A percentile compares a stretch with the other conserved stretches of the same genome.
phyloP scores from a whole-genome alignment of 2,329 filamentous ascomycete species.

The Alternaria novae-zelandiae region DNA sequence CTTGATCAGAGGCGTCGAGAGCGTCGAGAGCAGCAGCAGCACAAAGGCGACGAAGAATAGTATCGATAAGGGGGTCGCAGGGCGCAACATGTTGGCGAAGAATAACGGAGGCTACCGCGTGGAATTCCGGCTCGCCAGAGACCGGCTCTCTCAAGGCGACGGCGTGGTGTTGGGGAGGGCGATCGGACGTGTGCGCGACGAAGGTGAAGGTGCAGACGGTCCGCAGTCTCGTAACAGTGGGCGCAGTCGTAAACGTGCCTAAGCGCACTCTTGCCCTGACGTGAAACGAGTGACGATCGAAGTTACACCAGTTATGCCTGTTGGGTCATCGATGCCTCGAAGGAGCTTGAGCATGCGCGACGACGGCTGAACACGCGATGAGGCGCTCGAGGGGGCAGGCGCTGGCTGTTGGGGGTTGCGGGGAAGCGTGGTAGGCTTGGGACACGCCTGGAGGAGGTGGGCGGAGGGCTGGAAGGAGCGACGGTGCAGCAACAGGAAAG shows the following conservation, averaged over 20 bases:
- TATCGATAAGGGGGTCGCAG: conserved; percentile 88
- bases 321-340: conserved; percentile 34
- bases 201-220: conserved; percentile 4
- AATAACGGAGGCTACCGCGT: conserved; percentile 25
- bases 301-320: conserved; percentile 33
- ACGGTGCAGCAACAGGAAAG: conserved; percentile 1
- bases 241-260: conserved; percentile 30
- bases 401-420: conserved; percentile 18
- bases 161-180: conserved; percentile 20
- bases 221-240: conserved; percentile 4
- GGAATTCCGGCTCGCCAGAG: conserved; percentile 37
- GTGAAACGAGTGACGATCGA: conserved; percentile 42
- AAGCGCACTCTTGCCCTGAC: conserved; percentile 26
- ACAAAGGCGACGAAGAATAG: conserved; percentile 85
- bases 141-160: conserved; percentile 36
- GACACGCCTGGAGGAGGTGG: conserved; percentile 3
- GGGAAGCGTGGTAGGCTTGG: conserved; percentile 15
- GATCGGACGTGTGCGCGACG: conserved; percentile 14
- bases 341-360: conserved; percentile 7
- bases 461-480: conserved; percentile 15
- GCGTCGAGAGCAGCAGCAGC: conserved; percentile 80
- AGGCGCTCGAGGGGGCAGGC: conserved; percentile 18
- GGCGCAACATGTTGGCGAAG: conserved; percentile 75
- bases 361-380: conserved; percentile 9
- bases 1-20: conserved; percentile 91